phyloP scores from a whole-genome alignment of 148 eudicot species.

The Simmondsia chinensis region DNA sequence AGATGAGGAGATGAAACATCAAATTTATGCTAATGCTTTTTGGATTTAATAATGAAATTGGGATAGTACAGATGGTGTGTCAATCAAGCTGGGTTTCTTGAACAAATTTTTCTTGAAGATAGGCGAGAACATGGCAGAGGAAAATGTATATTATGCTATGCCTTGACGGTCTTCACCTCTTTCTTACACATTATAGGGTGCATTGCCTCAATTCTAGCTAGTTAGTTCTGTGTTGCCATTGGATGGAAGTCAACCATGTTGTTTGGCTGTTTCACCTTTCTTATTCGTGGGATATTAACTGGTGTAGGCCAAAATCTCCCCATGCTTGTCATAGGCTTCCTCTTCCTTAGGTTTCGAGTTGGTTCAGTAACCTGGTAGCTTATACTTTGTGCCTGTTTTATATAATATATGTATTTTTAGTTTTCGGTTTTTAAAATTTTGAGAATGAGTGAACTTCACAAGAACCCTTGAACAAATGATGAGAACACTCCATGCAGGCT shows the following conservation, averaged over 20 bases:
- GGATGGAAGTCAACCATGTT: slow-evolving; percentile 19
- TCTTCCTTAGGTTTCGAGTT: slow-evolving; percentile 15
- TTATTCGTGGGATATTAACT: slow-evolving; percentile 10
- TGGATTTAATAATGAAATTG: too few species aligned
- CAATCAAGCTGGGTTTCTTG: slow-evolving; percentile 14
- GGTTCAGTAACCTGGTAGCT: too few species aligned
- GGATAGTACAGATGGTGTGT: slow-evolving; percentile 13
- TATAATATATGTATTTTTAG: too few species aligned
- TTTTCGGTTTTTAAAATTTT: too few species aligned
- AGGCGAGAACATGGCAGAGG: slow-evolving; percentile 5
- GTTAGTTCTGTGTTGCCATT: slow-evolving; percentile 6
- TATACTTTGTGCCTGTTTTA: too few species aligned
- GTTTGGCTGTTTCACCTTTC: slow-evolving; percentile 14
- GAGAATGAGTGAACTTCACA: too few species aligned
- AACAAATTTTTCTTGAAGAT: slow-evolving; percentile 11
- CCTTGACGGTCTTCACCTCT: slow-evolving; percentile 19
- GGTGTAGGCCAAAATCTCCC: slow-evolving; percentile 9
- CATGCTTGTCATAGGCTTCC: slow-evolving; percentile 16
- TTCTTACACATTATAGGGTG: slow-evolving; percentile 13
- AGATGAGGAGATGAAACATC: too few species aligned
- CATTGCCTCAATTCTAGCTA: slow-evolving; percentile 4
- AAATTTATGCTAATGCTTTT: too few species aligned
- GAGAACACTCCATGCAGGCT: slow-evolving; percentile 22
- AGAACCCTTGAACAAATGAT: too few species aligned
- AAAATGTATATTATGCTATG: slow-evolving; percentile 13